Conservation (phyloP, 345 rosid genomes). For the Cochlearia excelsa region DNA sequence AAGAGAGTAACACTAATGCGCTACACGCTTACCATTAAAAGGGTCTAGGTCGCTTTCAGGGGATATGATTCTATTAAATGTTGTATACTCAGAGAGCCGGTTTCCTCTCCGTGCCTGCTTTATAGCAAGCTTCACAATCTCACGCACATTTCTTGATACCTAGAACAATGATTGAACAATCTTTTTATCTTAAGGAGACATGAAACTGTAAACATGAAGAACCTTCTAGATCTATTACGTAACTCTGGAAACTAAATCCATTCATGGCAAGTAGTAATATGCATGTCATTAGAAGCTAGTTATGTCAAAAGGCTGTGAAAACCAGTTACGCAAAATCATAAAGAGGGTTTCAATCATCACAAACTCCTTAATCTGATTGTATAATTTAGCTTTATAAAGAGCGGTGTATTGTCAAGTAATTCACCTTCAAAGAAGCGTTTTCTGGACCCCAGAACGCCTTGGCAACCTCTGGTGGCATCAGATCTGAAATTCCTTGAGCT, state of each 20-base stretch:
- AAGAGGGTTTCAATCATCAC: not conserved
- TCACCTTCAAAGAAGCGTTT: constrained; percentile 80
- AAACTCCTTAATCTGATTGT: constrained; percentile 12
- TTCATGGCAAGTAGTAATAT: constrained; percentile 2
- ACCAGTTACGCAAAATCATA: constrained; percentile 11
- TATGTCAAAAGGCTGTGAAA: constrained; percentile 2
- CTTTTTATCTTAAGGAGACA: constrained; percentile 11
- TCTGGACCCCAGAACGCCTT: constrained; percentile 77
- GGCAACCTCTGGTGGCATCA: constrained; percentile 91
- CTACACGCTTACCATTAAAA: constrained; percentile 60
- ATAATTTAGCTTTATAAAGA: constrained; percentile 13
- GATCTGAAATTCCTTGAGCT: constrained; percentile 79
- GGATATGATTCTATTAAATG: constrained; percentile 63
- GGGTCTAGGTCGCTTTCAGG: constrained; percentile 71
- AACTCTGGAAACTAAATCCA: not conserved
- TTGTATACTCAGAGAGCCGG: constrained; percentile 62
- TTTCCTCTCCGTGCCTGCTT: constrained; percentile 70
- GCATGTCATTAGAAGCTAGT: constrained; percentile 2
- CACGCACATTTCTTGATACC: constrained; percentile 81
- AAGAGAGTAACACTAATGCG: constrained; percentile 16
- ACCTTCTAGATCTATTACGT: not conserved
- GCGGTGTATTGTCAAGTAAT: constrained; percentile 6
- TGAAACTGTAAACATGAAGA: not conserved
- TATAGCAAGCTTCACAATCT: constrained; percentile 78
- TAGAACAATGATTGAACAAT: constrained; percentile 31